Evolutionary conservation across 2,329 filamentous ascomycete genomes (phyloP), one percentile per base, ranked within the genome.

Genomic region (Talaromyces sp.): DNA sequence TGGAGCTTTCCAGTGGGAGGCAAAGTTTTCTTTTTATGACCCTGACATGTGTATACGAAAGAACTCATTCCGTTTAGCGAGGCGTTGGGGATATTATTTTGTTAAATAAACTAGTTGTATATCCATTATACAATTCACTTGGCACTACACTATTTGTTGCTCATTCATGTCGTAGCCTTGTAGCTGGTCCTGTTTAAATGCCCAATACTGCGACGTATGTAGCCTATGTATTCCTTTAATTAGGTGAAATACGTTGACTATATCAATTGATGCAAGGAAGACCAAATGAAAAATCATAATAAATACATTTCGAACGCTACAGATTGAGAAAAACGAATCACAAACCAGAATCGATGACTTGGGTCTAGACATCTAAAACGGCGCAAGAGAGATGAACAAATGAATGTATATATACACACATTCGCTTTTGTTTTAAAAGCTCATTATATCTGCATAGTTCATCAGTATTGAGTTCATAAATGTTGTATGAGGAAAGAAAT

Each of bases 361-460:
- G 19, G 17, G 35, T 38, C 35, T 38, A 38, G n/a, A 38, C 14
- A n/a, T 38, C 35, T 38, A 17, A 21, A 46, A 21, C 8, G 24
- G 43, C 8, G 14, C 24, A 24, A 46, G 19, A 43, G 0, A 19
- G 7, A 11, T n/a, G 41, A 31, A 62, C 9, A 43, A 27, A 58
- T n/a, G 51, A 13, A 11, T 29, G 13, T 53, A 51, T 32, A 19
- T 35, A 49, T 55, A 49, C 49, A 55, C 13, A 27, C 41, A 52
- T 46, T 19, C 43, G 2, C 13, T 11, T 46, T 19, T 24, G 14
- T 31, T 27, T 63, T 77, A 82, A 63, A 82, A 82, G 66, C 79
- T 83, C 78, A 83, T 81, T 64, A 83, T 75, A 73, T 83, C 81
- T 83, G 59, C 11, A 49, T 58, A 54, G 38, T 46, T 52, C 14